phyloP scores from a whole-genome alignment of 345 rosid genomes.

The Linum lewisii region DNA sequence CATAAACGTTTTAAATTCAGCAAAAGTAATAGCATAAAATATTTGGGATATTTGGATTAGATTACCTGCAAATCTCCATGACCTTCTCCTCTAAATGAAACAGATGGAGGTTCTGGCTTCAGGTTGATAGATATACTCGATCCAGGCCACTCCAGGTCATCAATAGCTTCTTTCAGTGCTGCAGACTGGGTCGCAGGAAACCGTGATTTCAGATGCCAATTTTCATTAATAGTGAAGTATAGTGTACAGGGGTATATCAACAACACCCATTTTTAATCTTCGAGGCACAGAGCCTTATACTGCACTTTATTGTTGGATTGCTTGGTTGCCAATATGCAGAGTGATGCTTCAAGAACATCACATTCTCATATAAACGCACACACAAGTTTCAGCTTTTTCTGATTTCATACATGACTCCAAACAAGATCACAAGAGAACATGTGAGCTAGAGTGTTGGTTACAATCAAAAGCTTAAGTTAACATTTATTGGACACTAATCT shows the following conservation, averaged over 20 bases:
- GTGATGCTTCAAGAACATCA: too few relatives aligned
- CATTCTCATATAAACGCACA: too few relatives aligned
- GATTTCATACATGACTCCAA: too few relatives aligned
- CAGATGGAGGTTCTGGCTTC: constrained; percentile 56
- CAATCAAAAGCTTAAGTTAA: too few relatives aligned
- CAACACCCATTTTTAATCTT: too few relatives aligned
- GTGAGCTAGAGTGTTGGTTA: too few relatives aligned
- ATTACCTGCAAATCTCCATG: constrained; percentile 90
- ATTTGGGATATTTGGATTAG: constrained; percentile 9
- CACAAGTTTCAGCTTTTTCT: too few relatives aligned
- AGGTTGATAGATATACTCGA: constrained; percentile 66
- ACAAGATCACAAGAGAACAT: too few relatives aligned
- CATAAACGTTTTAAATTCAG: constrained; percentile 5
- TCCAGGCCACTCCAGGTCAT: constrained; percentile 97
- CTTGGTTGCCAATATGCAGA: too few relatives aligned
- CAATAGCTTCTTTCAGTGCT: constrained; percentile 86
- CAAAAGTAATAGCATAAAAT: not conserved
- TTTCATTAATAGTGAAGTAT: not conserved
- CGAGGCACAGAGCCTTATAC: too few relatives aligned
- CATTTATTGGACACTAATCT: too few relatives aligned
- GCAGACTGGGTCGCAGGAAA: constrained; percentile 43
- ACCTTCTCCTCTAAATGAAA: constrained; percentile 76
- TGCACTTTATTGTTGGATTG: too few relatives aligned
- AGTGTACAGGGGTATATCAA: not conserved
- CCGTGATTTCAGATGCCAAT: constrained; percentile 7